A percentile compares a stretch with the other conserved stretches of the same genome.
phyloP scores from a whole-genome alignment of 768 basidiomycete species.

The Lactarius deliciosus region DNA sequence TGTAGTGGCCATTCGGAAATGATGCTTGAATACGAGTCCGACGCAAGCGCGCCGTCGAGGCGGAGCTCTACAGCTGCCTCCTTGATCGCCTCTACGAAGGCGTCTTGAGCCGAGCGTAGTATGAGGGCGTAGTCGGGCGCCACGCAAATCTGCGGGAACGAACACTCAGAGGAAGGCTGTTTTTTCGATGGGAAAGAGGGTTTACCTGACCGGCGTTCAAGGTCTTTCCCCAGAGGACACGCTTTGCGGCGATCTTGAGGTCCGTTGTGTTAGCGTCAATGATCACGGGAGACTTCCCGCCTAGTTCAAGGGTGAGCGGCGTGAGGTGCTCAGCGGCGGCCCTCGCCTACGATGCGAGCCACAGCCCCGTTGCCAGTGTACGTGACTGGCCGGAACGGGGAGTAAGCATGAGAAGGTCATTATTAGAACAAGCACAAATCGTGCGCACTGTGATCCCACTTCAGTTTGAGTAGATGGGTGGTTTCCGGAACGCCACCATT shows the following conservation, averaged over 20 bases:
- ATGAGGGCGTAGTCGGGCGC: constrained; percentile 49
- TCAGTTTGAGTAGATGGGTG: constrained; percentile 38
- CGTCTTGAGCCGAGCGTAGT: constrained; percentile 44
- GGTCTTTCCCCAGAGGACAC: constrained; percentile 66
- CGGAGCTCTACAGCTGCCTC: constrained; percentile 49
- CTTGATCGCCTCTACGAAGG: constrained; percentile 47
- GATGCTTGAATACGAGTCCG: constrained; percentile 49
- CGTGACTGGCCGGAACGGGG: constrained; percentile 37
- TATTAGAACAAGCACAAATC: background rate
- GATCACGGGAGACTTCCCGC: constrained; percentile 47
- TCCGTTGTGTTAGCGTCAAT: constrained; percentile 45
- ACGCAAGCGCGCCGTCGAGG: constrained; percentile 50
- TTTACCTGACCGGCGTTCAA: constrained; percentile 63
- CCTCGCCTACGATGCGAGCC: constrained; percentile 41
- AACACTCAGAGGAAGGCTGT: background rate
- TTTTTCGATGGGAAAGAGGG: background rate
- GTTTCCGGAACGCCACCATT: constrained; percentile 49
- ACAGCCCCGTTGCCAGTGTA: constrained; percentile 39
- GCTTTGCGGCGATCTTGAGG: constrained; percentile 55
- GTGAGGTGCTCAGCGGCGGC: constrained; percentile 47
- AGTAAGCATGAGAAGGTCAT: background rate
- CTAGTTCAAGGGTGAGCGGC: constrained; percentile 45
- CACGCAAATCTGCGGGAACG: constrained; percentile 39
- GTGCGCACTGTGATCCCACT: constrained; percentile 48
- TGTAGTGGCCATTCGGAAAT: constrained; percentile 53